phyloP scores from a whole-genome alignment of 495 filamentous ascomycete genomes.

The Choiromyces venosus region DNA sequence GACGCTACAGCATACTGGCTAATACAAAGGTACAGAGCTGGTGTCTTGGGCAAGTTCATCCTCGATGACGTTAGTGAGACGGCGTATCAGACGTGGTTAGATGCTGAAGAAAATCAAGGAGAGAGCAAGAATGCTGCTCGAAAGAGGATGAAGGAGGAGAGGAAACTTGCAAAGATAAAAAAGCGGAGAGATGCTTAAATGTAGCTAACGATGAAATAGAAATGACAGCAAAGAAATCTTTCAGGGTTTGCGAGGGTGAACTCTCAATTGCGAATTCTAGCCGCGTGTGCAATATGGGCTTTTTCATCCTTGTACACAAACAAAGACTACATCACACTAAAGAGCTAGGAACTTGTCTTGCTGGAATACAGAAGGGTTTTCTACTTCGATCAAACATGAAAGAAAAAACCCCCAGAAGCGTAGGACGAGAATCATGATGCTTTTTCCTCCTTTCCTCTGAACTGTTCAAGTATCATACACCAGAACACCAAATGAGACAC shows the following conservation, averaged over 20 bases:
- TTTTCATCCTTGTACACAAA: not conserved
- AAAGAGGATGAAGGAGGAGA: conserved; percentile 44
- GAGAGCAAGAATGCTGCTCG: conserved; percentile 43
- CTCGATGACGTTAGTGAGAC: conserved; percentile 70
- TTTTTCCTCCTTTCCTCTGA: not conserved
- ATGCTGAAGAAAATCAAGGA: conserved; percentile 40
- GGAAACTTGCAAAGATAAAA: conserved; percentile 47
- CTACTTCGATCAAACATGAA: not conserved
- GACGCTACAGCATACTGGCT: conserved; percentile 76
- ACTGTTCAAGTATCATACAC: not conserved
- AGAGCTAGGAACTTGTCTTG: not conserved
- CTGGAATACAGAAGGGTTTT: not conserved
- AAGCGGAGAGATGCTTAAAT: conserved; percentile 41
- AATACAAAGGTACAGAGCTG: conserved; percentile 75
- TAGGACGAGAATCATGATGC: not conserved
- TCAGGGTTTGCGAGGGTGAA: not conserved
- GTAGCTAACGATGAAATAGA: conserved; percentile 6
- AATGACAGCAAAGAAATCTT: not conserved
- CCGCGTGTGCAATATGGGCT: not conserved
- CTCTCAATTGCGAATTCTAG: not conserved
- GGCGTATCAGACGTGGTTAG: conserved; percentile 48
- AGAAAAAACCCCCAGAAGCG: not conserved
- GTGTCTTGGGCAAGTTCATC: conserved; percentile 67
- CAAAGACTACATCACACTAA: not conserved
- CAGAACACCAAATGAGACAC: not conserved